Evolutionary conservation across 2,329 filamentous ascomycete species (phyloP).

Genomic region (Cladosporium oxysporum): DNA sequence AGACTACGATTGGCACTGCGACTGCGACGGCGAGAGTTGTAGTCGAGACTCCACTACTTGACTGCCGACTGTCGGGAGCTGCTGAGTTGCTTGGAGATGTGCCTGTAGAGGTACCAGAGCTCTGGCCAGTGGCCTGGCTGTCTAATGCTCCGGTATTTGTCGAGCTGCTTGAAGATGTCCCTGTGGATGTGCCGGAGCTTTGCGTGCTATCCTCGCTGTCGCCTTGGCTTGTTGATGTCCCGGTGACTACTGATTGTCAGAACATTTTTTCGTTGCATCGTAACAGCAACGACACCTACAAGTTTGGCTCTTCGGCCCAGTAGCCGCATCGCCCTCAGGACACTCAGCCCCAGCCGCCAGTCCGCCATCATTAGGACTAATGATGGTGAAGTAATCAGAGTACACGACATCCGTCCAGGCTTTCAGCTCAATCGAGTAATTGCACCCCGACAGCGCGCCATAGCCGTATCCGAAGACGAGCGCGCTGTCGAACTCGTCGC

Average conservation of each 20-base stretch:
- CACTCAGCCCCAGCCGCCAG: constrained; percentile 11
- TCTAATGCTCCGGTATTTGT: no score
- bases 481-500: constrained; percentile 9
- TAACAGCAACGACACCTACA: not conserved
- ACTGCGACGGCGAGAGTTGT: constrained; percentile 20
- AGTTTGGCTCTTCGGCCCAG: not conserved
- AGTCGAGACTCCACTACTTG: constrained; percentile 13
- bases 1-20: constrained; percentile 16
- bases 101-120: not conserved
- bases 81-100: not conserved
- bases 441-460: constrained; percentile 18
- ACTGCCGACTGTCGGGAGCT: not conserved
- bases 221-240: not conserved
- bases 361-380: constrained; percentile 22
- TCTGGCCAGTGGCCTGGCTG: not conserved
- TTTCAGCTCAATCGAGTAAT: constrained; percentile 22
- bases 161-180: not conserved
- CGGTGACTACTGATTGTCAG: not conserved
- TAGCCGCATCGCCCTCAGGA: constrained; percentile 5
- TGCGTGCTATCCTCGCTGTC: not conserved
- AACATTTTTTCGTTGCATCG: not conserved
- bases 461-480: constrained; percentile 8
- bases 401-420: constrained; percentile 21
- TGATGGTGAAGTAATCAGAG: constrained; percentile 21
- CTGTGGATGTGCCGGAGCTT: not conserved